Conservation (phyloP, 2,329 filamentous ascomycete species). For the Pyrenochaeta sp. region DNA sequence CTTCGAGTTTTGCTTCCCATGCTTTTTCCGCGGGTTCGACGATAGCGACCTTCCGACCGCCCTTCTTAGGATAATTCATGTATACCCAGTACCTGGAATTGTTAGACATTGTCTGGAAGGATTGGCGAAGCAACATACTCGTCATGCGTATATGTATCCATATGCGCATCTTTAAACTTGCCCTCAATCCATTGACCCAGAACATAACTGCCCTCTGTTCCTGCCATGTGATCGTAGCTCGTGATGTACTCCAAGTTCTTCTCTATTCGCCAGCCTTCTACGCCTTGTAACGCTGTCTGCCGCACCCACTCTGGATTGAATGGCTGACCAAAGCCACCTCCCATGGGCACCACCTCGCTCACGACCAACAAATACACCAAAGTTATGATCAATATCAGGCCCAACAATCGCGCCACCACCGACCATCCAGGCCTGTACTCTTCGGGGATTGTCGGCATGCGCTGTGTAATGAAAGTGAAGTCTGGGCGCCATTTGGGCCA, state of each 20-base stretch:
- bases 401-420: conserved; percentile 75
- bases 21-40: conserved; percentile 70
- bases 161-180: conserved; percentile 72
- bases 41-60: conserved; percentile 82
- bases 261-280: conserved; percentile 69
- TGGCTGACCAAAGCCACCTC: conserved; percentile 65
- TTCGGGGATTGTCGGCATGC: conserved; percentile 54
- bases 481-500: conserved; percentile 36
- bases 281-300: conserved; percentile 73
- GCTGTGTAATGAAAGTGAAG: conserved; percentile 41
- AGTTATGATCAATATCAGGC: conserved; percentile 75
- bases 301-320: conserved; percentile 87
- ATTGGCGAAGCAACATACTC: conserved; percentile 61
- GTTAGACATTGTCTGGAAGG: too few species aligned
- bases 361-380: conserved; percentile 87
- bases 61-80: conserved; percentile 84
- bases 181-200: conserved; percentile 84
- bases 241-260: conserved; percentile 80
- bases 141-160: conserved; percentile 79
- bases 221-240: conserved; percentile 86
- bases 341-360: conserved; percentile 79
- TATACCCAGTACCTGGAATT: conserved; percentile 74
- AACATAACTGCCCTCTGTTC: conserved; percentile 90
- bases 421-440: conserved; percentile 65
- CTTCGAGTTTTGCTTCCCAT: conserved; percentile 87